Percentiles rank a stretch among this genome's conserved stretches.
Evolutionary conservation across 2,329 filamentous ascomycete species (phyloP).

Genomic region (Colletotrichum phormii): DNA sequence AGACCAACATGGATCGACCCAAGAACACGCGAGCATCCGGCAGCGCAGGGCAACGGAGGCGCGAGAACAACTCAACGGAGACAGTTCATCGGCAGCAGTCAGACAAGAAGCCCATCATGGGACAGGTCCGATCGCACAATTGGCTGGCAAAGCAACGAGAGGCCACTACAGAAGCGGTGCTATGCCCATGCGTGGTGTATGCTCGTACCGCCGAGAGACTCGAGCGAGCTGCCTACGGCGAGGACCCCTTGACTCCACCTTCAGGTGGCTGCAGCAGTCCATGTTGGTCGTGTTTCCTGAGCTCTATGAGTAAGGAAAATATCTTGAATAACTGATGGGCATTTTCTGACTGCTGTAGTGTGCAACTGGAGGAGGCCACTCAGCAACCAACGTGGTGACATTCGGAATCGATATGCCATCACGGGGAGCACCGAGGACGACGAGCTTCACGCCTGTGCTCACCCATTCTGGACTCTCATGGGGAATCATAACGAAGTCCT

Average conservation of each 20-base stretch:
- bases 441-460: conserved; percentile 6
- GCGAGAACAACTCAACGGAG: conserved; percentile 3
- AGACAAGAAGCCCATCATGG: conserved; percentile 5
- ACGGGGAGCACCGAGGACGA: conserved; percentile 2
- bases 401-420: conserved; percentile 27
- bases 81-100: background rate
- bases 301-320: conserved; percentile 4
- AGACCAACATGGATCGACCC: background rate
- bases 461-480: conserved; percentile 18
- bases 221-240: conserved; percentile 22
- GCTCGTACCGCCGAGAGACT: conserved; percentile 23
- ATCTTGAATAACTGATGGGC: background rate
- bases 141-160: conserved; percentile 12
- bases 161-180: background rate
- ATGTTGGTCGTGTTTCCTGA: conserved; percentile 18
- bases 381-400: conserved; percentile 12
- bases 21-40: background rate
- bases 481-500: conserved; percentile 25
- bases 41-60: background rate
- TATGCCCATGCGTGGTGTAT: conserved; percentile 20
- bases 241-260: conserved; percentile 23
- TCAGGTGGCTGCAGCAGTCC: conserved; percentile 6
- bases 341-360: conserved; percentile 4
- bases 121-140: conserved; percentile 6
- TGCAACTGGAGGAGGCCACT: conserved; percentile 8